phyloP scores from a whole-genome alignment of 495 filamentous ascomycete genomes.

The Entonaema liquescens region DNA sequence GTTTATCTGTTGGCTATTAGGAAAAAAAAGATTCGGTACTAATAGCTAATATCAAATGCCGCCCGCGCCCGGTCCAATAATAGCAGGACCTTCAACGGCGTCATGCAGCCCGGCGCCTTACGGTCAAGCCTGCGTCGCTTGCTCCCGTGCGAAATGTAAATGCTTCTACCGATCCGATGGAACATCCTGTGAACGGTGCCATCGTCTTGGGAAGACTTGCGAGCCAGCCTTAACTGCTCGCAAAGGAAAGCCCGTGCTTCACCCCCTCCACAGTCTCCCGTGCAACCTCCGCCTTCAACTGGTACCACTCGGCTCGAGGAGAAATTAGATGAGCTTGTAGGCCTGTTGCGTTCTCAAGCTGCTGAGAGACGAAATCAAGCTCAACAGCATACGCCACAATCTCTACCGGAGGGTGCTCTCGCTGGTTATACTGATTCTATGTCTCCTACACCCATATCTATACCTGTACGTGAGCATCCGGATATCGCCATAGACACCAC shows the following conservation, averaged over 20 bases:
- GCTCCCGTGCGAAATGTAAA: constrained; percentile 45
- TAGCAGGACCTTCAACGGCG: constrained; percentile 1
- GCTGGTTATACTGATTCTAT: constrained; percentile 6
- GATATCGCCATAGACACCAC: constrained; percentile 36
- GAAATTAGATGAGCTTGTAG: constrained; percentile 42
- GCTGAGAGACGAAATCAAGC: constrained; percentile 4
- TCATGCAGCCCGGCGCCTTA: constrained; percentile 42
- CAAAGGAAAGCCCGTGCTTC: constrained; percentile 36
- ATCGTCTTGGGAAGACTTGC: constrained; percentile 41
- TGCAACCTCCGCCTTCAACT: not conserved
- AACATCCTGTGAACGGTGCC: constrained; percentile 36
- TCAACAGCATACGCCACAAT: constrained; percentile 16
- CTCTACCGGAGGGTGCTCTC: constrained; percentile 5
- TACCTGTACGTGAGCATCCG: constrained; percentile 9
- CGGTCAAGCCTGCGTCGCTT: constrained; percentile 38
- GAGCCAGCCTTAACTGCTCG: constrained; percentile 31
- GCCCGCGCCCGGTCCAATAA: not conserved
- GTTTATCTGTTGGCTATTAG: not conserved
- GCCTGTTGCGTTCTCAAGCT: constrained; percentile 39
- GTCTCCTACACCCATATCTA: constrained; percentile 8
- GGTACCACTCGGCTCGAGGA: constrained; percentile 31
- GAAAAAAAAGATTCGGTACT: not conserved
- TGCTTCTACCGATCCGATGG: constrained; percentile 42
- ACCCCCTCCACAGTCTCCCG: constrained; percentile 6
- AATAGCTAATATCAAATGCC: constrained; percentile 18